phyloP scores from a whole-genome alignment of 805 yeast genomes.

The Ogataea allantospora region DNA sequence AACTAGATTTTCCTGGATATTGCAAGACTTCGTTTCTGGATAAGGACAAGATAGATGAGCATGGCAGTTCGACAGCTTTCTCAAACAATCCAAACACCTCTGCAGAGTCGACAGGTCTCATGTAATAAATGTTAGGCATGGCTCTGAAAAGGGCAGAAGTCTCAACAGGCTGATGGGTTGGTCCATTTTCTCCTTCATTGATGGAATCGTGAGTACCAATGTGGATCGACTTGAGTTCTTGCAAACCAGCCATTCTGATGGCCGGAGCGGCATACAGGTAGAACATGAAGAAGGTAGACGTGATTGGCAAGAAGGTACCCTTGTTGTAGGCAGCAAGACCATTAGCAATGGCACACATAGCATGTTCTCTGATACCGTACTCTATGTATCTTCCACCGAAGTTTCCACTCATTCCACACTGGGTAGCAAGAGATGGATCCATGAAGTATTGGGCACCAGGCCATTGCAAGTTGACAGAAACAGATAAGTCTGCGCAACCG shows the following conservation, averaged over 20 bases:
- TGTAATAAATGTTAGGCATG: conserved; percentile 73
- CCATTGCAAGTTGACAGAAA: conserved; percentile 87
- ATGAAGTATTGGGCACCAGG: conserved; percentile 86
- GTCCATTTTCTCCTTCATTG: conserved; percentile 91
- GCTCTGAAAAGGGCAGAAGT: conserved; percentile 76
- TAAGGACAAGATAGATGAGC: conserved; percentile 68
- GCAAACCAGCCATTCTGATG: conserved; percentile 77
- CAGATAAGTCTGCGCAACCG: conserved; percentile 98
- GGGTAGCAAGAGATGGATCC: conserved; percentile 59
- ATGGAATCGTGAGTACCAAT: conserved; percentile 89
- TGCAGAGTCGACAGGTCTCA: conserved; percentile 94
- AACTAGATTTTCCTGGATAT: conserved; percentile 79
- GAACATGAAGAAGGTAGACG: conserved; percentile 74
- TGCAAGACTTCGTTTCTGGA: conserved; percentile 90
- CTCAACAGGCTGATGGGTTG: conserved; percentile 87
- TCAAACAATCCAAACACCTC: conserved; percentile 81
- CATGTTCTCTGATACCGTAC: conserved; percentile 98
- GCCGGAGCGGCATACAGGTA: conserved; percentile 86
- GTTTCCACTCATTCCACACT: conserved; percentile 61
- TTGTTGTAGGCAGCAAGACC: conserved; percentile 95
- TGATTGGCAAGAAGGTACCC: conserved; percentile 70
- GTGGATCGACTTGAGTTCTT: conserved; percentile 80
- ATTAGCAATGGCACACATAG: conserved; percentile 97
- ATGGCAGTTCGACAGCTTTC: conserved; percentile 56
- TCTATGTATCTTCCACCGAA: conserved; percentile 92